Evolutionary conservation across 1,284 basidiomycete species (phyloP), one percentile per base, ranked within the genome.

Genomic region (Peniophora sp.): DNA sequence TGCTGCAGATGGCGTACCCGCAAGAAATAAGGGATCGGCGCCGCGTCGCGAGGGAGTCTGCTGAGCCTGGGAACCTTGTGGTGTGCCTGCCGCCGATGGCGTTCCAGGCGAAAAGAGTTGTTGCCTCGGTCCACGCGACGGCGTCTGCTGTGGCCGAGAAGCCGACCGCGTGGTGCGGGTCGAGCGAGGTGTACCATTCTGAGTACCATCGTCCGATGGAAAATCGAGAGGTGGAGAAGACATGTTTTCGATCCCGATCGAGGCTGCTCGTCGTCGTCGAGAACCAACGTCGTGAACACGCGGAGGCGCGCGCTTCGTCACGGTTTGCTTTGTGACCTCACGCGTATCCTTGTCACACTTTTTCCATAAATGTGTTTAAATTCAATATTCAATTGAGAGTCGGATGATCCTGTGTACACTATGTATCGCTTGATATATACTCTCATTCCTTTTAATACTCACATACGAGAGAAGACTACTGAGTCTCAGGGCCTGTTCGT

Each of bases 141-240:
- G 68, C 58, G 72, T 70, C 3, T 75, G 71, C 51, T 75, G 71
- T n/a, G 68, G 70, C 9, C 59, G 64, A 22, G 51, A 35, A 8
- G 59, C 62, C 3, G 52, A 50, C 18, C 53, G 53, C 41, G 49
- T 52, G 3, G 54, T 48, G 20, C 47, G 47, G 12, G 43, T 45
- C 20, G 57, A 68, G 47, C 70, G 72, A 17, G 72, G 69, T 79
- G 85, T 83, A 11, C 81, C 71, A 32, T 32, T 32, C 27, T 32
- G 27, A 41, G 76, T 70, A 61, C 68, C 70, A 50, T 69, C 61
- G 50, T 78, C 78, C 2, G 78, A 74, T 3, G 84, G 83, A 57
- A 84, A 84, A 56, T 85, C 79, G 48, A 85, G 65, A 11, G 80
- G 81, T 22, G 84, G 83, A 41, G 83, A 85, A 10, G 84, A 84